Conservation (phyloP, 495 filamentous ascomycete species). For the Tuber magnatum region DNA sequence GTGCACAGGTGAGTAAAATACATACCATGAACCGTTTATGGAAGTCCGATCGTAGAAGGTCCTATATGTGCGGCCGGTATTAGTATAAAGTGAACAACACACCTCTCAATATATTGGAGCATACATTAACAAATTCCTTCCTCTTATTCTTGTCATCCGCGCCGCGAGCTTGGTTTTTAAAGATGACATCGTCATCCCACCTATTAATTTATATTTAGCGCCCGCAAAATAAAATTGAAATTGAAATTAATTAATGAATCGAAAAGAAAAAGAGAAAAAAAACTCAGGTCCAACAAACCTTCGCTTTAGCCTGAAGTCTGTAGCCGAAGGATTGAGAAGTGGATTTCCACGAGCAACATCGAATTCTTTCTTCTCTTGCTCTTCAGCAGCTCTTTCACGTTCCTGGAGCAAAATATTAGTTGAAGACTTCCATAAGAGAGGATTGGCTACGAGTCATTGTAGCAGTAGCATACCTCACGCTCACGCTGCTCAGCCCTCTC, state of each 20-base stretch:
- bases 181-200: constrained; percentile 99
- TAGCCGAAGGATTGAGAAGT: constrained; percentile 61
- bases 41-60: constrained; percentile 89
- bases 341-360: constrained; percentile 93
- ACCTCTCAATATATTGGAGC: constrained; percentile 46
- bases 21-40: constrained; percentile 95
- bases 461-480: constrained; percentile 55
- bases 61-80: constrained; percentile 46
- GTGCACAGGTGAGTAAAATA: constrained; percentile 7
- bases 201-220: constrained; percentile 43
- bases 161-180: constrained; percentile 95
- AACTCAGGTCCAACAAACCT: neutral
- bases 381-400: constrained; percentile 63
- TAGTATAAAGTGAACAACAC: constrained; percentile 18
- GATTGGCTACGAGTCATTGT: neutral
- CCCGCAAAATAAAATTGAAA: neutral
- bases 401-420: constrained; percentile 48
- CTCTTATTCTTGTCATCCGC: constrained; percentile 83
- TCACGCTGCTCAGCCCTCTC: constrained; percentile 81
- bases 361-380: constrained; percentile 72
- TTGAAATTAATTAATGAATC: neutral
- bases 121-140: constrained; percentile 85
- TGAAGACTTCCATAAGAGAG: neutral
- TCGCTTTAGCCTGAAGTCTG: constrained; percentile 66
- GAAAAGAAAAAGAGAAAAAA: constrained; percentile 39